Evolutionary conservation across 257 asterid species (phyloP).

Genomic region (Przewalskia tangutica): DNA sequence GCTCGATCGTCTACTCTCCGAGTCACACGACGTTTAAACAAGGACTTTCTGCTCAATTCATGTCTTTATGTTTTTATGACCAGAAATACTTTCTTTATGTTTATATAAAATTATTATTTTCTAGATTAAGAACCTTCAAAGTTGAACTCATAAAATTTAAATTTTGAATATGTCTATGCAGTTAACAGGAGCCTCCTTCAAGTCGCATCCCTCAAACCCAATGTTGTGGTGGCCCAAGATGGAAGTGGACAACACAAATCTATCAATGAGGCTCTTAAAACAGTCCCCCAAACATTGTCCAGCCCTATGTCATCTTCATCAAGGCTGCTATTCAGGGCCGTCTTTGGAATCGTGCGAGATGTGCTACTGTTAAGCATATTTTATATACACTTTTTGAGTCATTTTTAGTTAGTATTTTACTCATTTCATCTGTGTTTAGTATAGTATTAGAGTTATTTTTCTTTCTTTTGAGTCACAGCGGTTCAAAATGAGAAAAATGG

Average conservation of each 20-base stretch:
- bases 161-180: neutral
- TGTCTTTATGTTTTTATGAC: neutral
- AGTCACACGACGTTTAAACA: neutral
- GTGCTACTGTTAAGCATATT: no score
- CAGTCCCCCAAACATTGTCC: constrained; percentile 28
- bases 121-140: neutral
- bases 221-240: constrained; percentile 56
- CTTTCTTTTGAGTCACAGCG: no score
- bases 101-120: neutral
- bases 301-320: constrained; percentile 35
- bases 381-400: no score
- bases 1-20: no score
- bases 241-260: constrained; percentile 52
- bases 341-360: no score
- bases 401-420: no score
- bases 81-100: no score
- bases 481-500: no score
- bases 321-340: constrained; percentile 72
- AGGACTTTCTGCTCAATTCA: neutral
- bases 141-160: neutral
- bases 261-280: constrained; percentile 42
- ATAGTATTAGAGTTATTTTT: no score
- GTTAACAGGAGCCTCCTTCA: constrained; percentile 24
- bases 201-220: constrained; percentile 23
- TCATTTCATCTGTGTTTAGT: no score